A percentile compares a stretch with the other conserved stretches of the same genome.
These are phyloP conservation scores for Cercospora sp. DNA, from an alignment of 2,329 filamentous ascomycete genomes.

Conservation along the genomic window DNA sequence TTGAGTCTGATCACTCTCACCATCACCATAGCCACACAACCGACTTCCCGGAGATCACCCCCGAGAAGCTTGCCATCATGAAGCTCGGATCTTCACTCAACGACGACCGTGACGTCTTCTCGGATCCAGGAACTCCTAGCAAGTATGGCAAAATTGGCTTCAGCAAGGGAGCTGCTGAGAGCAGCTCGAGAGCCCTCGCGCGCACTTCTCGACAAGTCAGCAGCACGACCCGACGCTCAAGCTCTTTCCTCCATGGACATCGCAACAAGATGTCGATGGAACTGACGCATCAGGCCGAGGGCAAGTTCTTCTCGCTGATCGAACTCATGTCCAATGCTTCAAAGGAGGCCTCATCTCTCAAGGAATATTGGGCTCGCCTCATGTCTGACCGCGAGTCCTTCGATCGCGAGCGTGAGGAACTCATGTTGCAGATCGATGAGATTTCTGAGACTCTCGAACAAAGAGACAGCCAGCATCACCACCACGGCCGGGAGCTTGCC, in stretches of 20 bases:
- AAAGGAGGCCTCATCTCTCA: constrained; percentile 35
- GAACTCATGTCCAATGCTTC: constrained; percentile 37
- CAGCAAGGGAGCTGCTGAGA: constrained; percentile 15
- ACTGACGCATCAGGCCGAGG: constrained; percentile 34
- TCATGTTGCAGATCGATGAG: constrained; percentile 35
- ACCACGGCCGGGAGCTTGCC: constrained; percentile 30
- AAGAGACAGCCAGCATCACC: constrained; percentile 28
- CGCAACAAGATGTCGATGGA: constrained; percentile 35
- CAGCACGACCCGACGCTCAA: constrained; percentile 25
- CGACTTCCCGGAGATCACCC: constrained; percentile 20
- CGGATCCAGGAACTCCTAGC: constrained; percentile 24
- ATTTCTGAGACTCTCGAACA: constrained; percentile 32
- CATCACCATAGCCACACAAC: not conserved
- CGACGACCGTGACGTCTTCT: constrained; percentile 27
- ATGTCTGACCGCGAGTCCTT: constrained; percentile 36
- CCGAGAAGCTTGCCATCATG: constrained; percentile 30
- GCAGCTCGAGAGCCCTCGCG: constrained; percentile 17
- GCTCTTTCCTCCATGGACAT: constrained; percentile 31
- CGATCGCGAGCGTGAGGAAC: constrained; percentile 34
- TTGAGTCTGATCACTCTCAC: constrained; percentile 9
- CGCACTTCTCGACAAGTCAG: constrained; percentile 26
- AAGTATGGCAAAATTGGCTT: constrained; percentile 16
- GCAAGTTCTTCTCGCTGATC: constrained; percentile 37
- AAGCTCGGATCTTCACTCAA: constrained; percentile 23
- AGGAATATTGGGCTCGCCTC: constrained; percentile 35